Conservation (phyloP, 2,329 filamentous ascomycete species). For the Phaeosphaeria sp. region DNA sequence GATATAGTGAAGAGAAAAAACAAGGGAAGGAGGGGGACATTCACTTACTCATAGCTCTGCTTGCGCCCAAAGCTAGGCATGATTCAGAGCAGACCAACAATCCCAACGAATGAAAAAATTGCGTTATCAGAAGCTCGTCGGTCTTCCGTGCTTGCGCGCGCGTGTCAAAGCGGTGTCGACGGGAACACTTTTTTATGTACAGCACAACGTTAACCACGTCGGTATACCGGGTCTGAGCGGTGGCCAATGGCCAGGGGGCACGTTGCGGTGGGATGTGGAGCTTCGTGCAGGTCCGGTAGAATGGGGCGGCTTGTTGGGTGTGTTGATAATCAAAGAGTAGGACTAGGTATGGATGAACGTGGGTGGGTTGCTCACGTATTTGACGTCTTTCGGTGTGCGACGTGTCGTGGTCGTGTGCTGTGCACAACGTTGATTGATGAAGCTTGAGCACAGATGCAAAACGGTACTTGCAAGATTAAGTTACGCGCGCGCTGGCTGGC, state of each 20-base stretch:
- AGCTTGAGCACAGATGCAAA: slow-evolving; percentile 10
- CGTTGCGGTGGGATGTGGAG: slow-evolving; percentile 12
- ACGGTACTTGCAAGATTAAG: not conserved
- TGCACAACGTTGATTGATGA: slow-evolving; percentile 15
- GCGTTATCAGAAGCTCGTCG: not conserved
- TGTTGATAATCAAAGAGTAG: not conserved
- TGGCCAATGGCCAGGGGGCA: slow-evolving; percentile 23
- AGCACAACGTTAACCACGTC: slow-evolving; percentile 13
- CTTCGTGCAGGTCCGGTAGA: slow-evolving; percentile 12
- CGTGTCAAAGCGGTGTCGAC: slow-evolving; percentile 5
- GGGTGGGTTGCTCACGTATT: slow-evolving; percentile 1
- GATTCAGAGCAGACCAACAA: slow-evolving; percentile 14
- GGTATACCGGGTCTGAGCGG: slow-evolving; percentile 4
- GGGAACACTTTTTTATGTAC: slow-evolving; percentile 13
- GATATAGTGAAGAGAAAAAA: slow-evolving; percentile 12
- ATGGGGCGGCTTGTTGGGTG: slow-evolving; percentile 1
- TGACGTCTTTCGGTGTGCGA: slow-evolving; percentile 1
- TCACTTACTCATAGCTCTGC: slow-evolving; percentile 50
- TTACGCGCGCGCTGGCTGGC: slow-evolving; percentile 2
- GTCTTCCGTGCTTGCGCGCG: not conserved
- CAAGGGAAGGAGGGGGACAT: slow-evolving; percentile 11
- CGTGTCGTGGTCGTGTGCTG: slow-evolving; percentile 2
- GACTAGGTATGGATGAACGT: not conserved
- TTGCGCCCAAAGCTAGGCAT: slow-evolving; percentile 51
- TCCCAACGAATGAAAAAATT: slow-evolving; percentile 9